Evolutionary conservation across 306 rosid genomes (phyloP).

Genomic region (Carpinus viminea): DNA sequence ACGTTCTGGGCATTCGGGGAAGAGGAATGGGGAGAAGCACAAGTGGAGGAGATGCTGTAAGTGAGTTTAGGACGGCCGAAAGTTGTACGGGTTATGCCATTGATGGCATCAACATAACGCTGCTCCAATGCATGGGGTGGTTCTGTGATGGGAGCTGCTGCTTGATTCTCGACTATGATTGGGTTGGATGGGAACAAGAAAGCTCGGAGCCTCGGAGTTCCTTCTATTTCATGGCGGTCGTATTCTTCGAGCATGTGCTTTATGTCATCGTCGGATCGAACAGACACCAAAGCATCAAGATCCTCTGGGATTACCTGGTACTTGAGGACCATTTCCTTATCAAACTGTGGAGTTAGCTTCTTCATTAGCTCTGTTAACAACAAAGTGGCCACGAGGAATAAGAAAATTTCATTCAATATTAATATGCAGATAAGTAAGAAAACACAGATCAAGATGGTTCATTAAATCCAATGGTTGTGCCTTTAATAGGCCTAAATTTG

Average conservation of each 20-base stretch:
- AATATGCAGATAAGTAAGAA: too few relatives aligned
- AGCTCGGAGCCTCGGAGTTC: slow-evolving; percentile 52
- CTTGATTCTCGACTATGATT: slow-evolving; percentile 33
- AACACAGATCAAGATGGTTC: too few relatives aligned
- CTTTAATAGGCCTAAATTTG: too few relatives aligned
- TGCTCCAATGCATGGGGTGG: slow-evolving; percentile 54
- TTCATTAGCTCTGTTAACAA: slow-evolving; percentile 55
- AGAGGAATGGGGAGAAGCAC: slow-evolving; percentile 68
- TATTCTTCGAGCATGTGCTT: slow-evolving; percentile 78
- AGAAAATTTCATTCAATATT: too few relatives aligned
- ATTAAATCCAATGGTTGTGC: too few relatives aligned
- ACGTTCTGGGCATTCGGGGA: slow-evolving; percentile 55
- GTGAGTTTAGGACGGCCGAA: slow-evolving; percentile 10
- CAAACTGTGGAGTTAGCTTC: slow-evolving; percentile 48
- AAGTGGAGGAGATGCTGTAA: slow-evolving; percentile 36
- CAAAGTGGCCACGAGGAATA: background rate
- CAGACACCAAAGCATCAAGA: slow-evolving; percentile 66
- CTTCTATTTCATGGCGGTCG: slow-evolving; percentile 48
- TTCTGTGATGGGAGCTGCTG: slow-evolving; percentile 22
- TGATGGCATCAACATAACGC: slow-evolving; percentile 74
- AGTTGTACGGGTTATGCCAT: slow-evolving; percentile 47
- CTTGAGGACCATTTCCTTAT: slow-evolving; percentile 65
- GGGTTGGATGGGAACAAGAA: slow-evolving; percentile 62
- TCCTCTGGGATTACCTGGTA: slow-evolving; percentile 66
- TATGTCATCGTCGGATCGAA: slow-evolving; percentile 62